Conservation (phyloP, 176 grass and related monocot species). For the Echinochloa phyllopogon region DNA sequence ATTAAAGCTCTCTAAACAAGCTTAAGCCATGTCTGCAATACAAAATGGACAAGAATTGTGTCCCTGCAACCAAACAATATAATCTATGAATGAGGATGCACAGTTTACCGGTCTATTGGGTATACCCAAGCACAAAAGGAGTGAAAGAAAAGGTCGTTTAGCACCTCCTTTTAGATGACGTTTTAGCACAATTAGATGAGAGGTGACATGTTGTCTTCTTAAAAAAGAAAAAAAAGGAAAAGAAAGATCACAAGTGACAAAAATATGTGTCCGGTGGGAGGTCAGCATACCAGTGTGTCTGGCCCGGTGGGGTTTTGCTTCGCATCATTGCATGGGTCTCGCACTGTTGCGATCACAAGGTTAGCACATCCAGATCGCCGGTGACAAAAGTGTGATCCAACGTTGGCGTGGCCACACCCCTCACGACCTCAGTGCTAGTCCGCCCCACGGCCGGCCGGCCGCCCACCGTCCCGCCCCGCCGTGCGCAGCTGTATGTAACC, state of each 20-base stretch:
- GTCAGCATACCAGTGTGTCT: background rate
- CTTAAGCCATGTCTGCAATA: too few species aligned
- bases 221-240: too few species aligned
- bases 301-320: background rate
- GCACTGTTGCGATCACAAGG: background rate
- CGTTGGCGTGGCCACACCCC: background rate
- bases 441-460: background rate
- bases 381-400: background rate
- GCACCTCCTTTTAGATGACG: background rate
- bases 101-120: background rate
- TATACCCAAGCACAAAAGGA: background rate
- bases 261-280: conserved; percentile 26
- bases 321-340: background rate
- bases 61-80: too few species aligned
- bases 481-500: background rate
- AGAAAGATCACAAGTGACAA: background rate
- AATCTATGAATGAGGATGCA: too few species aligned
- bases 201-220: background rate
- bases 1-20: too few species aligned
- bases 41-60: too few species aligned
- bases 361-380: background rate
- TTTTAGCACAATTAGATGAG: background rate
- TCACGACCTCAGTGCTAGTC: background rate
- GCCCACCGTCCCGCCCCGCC: background rate
- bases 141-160: background rate